These are phyloP conservation scores for Alternaria infectoria DNA, from an alignment of 2,329 filamentous ascomycete genomes.

Conservation along the genomic window DNA sequence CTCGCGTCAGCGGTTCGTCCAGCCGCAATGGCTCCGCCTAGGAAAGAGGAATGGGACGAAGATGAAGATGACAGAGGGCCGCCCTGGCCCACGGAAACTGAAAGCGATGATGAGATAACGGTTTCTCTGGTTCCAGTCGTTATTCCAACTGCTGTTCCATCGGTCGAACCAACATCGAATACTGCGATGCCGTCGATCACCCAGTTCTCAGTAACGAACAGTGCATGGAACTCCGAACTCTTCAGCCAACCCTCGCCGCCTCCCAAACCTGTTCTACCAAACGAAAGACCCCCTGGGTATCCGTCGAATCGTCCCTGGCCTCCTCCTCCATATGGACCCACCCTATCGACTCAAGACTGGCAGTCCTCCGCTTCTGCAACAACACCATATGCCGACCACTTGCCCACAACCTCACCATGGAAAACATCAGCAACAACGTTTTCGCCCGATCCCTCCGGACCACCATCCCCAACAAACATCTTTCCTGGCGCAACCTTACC, in stretches of 20 bases:
- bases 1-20: constrained; percentile 26
- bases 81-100: background rate
- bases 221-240: background rate
- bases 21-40: constrained; percentile 26
- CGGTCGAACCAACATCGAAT: background rate
- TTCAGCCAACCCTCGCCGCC: background rate
- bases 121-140: background rate
- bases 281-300: background rate
- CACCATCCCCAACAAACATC: background rate
- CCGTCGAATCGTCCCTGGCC: background rate
- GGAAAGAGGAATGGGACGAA: constrained; percentile 5
- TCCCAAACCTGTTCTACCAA: background rate
- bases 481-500: background rate
- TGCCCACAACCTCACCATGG: background rate
- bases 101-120: background rate
- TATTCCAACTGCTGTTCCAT: background rate
- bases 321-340: background rate
- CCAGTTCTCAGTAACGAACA: background rate
- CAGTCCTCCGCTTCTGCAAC: background rate
- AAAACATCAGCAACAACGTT: background rate
- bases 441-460: background rate
- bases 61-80: constrained; percentile 1
- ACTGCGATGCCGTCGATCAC: background rate
- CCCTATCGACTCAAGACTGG: background rate
- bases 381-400: constrained; percentile 4